Evolutionary conservation across 768 basidiomycete species (phyloP), one percentile per base, ranked within the genome.

Genomic region (Termitomyces sp.): DNA sequence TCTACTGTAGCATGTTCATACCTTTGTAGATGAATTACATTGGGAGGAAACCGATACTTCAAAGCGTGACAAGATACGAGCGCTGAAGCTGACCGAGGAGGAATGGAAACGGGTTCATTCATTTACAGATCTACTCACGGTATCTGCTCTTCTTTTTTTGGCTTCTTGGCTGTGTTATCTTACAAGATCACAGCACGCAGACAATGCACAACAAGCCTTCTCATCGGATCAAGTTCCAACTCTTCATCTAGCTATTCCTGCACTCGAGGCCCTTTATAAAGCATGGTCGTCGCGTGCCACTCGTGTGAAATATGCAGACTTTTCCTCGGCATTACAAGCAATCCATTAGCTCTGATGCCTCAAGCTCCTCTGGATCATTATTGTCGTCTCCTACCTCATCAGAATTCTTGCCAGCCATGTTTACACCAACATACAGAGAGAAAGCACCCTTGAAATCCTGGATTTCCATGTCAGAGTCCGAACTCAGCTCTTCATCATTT

Each of bases 281-380:
- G 60, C 46, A 13, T 47, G 46, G 26, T 28, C 46, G 14, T 47
- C 13, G 3, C 7, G 26, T 16, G 26, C 26, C 10, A 47, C 4
- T 26, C 12, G 6, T 6, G 32, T 33, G 32, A 47, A 47, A 35
- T 57, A 50, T 57, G n/a, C 35, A 4, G 6, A 12, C 8, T 57
- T 50, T 57, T 16, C n/a, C 26, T 3, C 41, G 43, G 70, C 67
- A 3, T 56, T 76, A 8, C 44, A 64, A 13, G 68, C 68, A 33
- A 23, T 23, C 23, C 23, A 23, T 23, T 23, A 23, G 23, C 23
- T 23, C 23, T 23, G 23, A 23, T 23, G 23, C 23, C 23, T 23
- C 23, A 23, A 23, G 23, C 23, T 23, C 23, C 23, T 23, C 23
- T 23, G 23, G 23, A 23, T 23, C 23, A 23, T 23, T 23, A 23